Percentiles rank a stretch among this genome's conserved stretches.
These are phyloP conservation scores for Nevesoporus exiguus DNA, from an alignment of 768 basidiomycete genomes.

Conservation along the genomic window DNA sequence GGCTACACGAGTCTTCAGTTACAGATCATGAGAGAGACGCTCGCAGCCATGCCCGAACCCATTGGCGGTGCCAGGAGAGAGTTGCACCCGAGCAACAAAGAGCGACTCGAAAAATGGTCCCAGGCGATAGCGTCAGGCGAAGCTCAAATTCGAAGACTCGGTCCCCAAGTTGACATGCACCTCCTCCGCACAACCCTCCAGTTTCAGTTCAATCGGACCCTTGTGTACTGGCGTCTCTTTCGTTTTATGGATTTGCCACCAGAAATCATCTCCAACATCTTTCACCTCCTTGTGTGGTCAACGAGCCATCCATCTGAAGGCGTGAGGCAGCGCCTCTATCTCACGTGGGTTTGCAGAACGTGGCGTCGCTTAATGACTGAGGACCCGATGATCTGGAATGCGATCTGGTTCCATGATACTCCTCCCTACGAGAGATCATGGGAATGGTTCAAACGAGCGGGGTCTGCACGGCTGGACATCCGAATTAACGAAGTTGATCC, in stretches of 20 bases:
- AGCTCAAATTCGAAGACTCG: conserved; percentile 18
- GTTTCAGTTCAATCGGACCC: conserved; percentile 15
- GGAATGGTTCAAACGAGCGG: conserved; percentile 57
- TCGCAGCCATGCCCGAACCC: conserved; percentile 21
- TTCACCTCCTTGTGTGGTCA: conserved; percentile 60
- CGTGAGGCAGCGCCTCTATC: conserved; percentile 39
- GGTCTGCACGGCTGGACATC: conserved; percentile 54
- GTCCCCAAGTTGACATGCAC: conserved; percentile 12
- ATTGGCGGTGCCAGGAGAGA: neutral
- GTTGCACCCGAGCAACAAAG: neutral
- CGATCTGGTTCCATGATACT: conserved; percentile 58
- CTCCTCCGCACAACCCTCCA: conserved; percentile 19
- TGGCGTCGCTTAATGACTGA: conserved; percentile 50
- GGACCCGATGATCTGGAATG: conserved; percentile 59
- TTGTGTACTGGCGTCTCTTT: conserved; percentile 43
- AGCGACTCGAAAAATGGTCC: conserved; percentile 14
- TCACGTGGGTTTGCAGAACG: conserved; percentile 58
- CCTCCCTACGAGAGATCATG: conserved; percentile 50
- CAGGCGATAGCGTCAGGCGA: conserved; percentile 17
- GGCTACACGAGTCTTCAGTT: conserved; percentile 17
- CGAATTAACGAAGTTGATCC: conserved; percentile 48
- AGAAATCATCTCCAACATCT: conserved; percentile 64
- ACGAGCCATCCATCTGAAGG: conserved; percentile 33
- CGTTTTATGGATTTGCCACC: conserved; percentile 59
- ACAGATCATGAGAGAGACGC: conserved; percentile 18